Conservation (phyloP, 2,329 filamentous ascomycete genomes). For the Venturia oleaginea region DNA sequence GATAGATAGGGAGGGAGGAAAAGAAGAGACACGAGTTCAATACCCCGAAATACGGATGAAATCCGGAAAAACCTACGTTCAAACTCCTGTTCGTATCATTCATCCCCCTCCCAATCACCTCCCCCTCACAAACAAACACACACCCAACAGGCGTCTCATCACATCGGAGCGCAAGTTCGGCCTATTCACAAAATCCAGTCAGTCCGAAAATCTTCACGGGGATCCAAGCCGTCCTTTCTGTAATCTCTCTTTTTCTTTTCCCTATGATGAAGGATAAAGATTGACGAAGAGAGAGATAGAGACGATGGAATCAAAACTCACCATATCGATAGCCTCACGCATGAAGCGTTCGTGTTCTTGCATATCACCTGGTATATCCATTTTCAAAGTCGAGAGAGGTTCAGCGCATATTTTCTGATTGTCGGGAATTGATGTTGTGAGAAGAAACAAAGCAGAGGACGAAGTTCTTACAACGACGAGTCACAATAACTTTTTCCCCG, state of each 20-base stretch:
- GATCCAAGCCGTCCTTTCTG: background rate
- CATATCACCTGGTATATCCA: slow-evolving; percentile 8
- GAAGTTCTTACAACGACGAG: too few species aligned
- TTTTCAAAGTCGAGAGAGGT: background rate
- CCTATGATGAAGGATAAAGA: background rate
- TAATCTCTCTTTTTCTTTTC: background rate
- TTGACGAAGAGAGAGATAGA: background rate
- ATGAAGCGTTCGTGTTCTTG: slow-evolving; percentile 57
- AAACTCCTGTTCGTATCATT: slow-evolving; percentile 92
- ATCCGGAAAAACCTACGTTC: slow-evolving; percentile 36
- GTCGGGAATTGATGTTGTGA: too few species aligned
- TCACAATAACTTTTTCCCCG: too few species aligned
- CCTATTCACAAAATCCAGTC: slow-evolving; percentile 41
- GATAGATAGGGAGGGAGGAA: too few species aligned
- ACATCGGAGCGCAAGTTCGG: slow-evolving; percentile 69
- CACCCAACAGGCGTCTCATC: slow-evolving; percentile 97
- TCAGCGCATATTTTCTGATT: too few species aligned
- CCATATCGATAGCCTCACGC: slow-evolving; percentile 79
- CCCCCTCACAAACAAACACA: slow-evolving; percentile 73
- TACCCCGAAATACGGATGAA: too few species aligned
- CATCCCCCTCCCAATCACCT: slow-evolving; percentile 82
- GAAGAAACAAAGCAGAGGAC: too few species aligned
- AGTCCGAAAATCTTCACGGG: too few species aligned
- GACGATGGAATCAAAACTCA: slow-evolving; percentile 29
- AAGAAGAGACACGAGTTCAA: too few species aligned